A percentile compares a stretch with the other conserved stretches of the same genome.
phyloP scores from a whole-genome alignment of 2,329 filamentous ascomycete species.

The Coniochaeta ligniaria region DNA sequence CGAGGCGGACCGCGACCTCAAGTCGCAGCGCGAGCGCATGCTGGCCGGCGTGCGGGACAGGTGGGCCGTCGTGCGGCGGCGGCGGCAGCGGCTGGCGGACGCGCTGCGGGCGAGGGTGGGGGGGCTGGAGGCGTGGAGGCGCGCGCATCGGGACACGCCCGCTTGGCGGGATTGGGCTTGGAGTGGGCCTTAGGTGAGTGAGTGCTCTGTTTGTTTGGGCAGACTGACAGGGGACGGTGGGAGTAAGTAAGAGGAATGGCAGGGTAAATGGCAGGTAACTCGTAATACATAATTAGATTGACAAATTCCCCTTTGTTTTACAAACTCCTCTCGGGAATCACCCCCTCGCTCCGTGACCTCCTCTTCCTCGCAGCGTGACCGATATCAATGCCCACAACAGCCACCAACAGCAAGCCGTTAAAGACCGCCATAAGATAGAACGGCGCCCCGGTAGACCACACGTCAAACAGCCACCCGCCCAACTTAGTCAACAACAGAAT shows the following conservation, averaged over 20 bases:
- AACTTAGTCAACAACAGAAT: constrained; percentile 89
- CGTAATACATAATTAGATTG: neutral
- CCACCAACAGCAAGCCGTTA: constrained; percentile 64
- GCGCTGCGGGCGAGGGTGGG: neutral
- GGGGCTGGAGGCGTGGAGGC: neutral
- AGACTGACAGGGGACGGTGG: no score
- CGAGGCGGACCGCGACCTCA: neutral
- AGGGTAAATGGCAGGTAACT: neutral
- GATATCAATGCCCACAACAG: constrained; percentile 43
- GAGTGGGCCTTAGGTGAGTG: neutral
- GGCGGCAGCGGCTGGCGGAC: neutral
- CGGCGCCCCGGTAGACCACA: constrained; percentile 63
- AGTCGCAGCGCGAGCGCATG: neutral
- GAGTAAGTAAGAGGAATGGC: neutral
- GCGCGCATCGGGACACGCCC: neutral
- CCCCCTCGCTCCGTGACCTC: neutral
- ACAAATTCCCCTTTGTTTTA: neutral
- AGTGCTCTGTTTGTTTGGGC: neutral
- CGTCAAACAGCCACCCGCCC: constrained; percentile 81
- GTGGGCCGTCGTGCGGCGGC: neutral
- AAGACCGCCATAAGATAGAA: constrained; percentile 94
- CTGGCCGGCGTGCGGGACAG: neutral
- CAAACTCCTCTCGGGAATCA: neutral
- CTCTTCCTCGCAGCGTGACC: constrained; percentile 20
- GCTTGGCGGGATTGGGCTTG: neutral